These are phyloP conservation scores for Chalara sp. DNA, from an alignment of 2,329 filamentous ascomycete species.

Conservation along the genomic window DNA sequence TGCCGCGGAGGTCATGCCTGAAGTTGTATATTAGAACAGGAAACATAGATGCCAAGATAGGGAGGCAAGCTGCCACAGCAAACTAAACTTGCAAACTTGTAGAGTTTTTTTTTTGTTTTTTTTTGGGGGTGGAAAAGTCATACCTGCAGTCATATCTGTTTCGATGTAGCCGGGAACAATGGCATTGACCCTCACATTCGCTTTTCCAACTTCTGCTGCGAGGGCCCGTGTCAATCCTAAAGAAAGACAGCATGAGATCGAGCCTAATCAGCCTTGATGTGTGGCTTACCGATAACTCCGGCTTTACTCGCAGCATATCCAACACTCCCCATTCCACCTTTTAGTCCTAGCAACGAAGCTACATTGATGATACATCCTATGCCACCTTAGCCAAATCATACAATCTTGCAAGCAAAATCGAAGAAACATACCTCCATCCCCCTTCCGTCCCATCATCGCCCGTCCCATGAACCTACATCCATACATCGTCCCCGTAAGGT, in stretches of 20 bases:
- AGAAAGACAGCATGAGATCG: constrained; percentile 1
- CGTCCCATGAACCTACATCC: constrained; percentile 48
- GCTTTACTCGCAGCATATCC: constrained; percentile 78
- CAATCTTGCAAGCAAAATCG: background rate
- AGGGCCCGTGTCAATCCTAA: constrained; percentile 62
- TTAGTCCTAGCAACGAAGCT: constrained; percentile 65
- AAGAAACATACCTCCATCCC: constrained; percentile 1
- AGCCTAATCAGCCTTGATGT: background rate
- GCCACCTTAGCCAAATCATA: background rate
- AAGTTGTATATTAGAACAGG: constrained; percentile 27
- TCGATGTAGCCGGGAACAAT: constrained; percentile 79
- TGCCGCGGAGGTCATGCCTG: constrained; percentile 36
- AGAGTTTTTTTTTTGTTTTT: background rate
- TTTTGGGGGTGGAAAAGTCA: constrained; percentile 2
- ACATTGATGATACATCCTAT: constrained; percentile 73
- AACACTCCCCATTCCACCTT: constrained; percentile 63
- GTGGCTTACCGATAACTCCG: constrained; percentile 57
- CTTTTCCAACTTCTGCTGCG: constrained; percentile 52
- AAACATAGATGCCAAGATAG: background rate
- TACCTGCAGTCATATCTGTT: constrained; percentile 73
- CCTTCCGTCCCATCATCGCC: constrained; percentile 37
- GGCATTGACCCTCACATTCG: constrained; percentile 68
- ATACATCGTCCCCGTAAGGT: constrained; percentile 60
- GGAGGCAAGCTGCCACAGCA: background rate
- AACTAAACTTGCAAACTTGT: background rate